Evolutionary conservation across 352 stramenopile genomes (phyloP).

Genomic region (Globisporangium canariense): DNA sequence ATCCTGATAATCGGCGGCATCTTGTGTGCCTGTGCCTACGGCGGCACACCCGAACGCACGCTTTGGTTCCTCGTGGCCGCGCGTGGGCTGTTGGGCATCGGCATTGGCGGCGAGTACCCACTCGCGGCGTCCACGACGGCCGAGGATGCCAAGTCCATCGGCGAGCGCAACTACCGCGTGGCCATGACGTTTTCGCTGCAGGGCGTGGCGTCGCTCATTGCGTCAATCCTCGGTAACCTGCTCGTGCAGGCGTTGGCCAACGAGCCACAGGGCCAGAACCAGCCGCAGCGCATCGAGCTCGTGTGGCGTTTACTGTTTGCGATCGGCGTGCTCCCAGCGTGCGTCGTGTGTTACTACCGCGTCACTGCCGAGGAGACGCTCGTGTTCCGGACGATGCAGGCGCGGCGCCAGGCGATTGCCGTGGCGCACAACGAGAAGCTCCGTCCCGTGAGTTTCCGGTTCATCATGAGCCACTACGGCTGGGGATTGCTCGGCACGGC

Average conservation of each 20-base stretch:
- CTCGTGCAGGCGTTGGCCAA: conserved; percentile 43
- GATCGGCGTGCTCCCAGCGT: conserved; percentile 53
- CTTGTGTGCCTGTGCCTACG: conserved; percentile 46
- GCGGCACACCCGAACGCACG: conserved; percentile 26
- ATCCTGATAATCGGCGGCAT: conserved; percentile 26
- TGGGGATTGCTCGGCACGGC: conserved; percentile 56
- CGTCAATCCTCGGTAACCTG: conserved; percentile 57
- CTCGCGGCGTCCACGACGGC: conserved; percentile 44
- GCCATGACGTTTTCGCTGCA: conserved; percentile 63
- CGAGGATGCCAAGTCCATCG: conserved; percentile 44
- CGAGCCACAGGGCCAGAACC: conserved; percentile 35
- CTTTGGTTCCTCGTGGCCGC: conserved; percentile 62
- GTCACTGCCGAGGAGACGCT: conserved; percentile 28
- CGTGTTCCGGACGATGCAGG: too few relatives aligned
- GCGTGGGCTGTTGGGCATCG: conserved; percentile 57
- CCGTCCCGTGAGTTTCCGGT: conserved; percentile 7
- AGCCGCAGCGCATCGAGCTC: conserved; percentile 34
- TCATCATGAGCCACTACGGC: conserved; percentile 57
- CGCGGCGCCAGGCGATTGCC: neutral
- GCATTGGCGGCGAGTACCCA: conserved; percentile 52
- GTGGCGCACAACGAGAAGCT: neutral
- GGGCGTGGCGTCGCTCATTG: conserved; percentile 45
- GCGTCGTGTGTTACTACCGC: conserved; percentile 62
- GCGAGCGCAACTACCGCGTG: conserved; percentile 44
- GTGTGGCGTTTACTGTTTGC: conserved; percentile 63